Percentiles rank a stretch among this genome's conserved stretches.
These are phyloP conservation scores for Scedosporium dehoogii DNA, from an alignment of 2,329 filamentous ascomycete genomes.

Conservation along the genomic window DNA sequence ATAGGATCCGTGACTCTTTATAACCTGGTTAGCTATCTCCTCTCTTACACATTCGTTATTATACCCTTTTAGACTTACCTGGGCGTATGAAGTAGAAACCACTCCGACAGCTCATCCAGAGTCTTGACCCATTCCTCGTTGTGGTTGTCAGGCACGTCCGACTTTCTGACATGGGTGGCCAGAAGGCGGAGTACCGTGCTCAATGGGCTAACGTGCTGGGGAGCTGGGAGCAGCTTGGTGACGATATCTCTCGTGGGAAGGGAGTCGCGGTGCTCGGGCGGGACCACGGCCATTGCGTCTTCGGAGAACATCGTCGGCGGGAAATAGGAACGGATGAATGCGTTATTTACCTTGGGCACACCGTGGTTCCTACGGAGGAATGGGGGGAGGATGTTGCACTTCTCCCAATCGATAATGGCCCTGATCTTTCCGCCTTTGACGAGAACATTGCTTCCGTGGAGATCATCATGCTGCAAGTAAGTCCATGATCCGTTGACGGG, in stretches of 20 bases:
- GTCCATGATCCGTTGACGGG: slow-evolving; percentile 6
- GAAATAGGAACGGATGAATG: not conserved
- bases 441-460: slow-evolving; percentile 8
- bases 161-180: not conserved
- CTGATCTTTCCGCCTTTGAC: slow-evolving; percentile 2
- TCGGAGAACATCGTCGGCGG: not conserved
- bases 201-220: not conserved
- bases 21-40: not conserved
- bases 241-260: not conserved
- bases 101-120: not conserved
- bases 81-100: not conserved
- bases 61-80: not conserved
- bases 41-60: no score
- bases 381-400: slow-evolving; percentile 7
- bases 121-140: not conserved
- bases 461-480: slow-evolving; percentile 7
- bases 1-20: not conserved
- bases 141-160: not conserved
- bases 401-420: slow-evolving; percentile 10
- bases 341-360: not conserved
- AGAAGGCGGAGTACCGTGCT: not conserved
- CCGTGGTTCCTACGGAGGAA: not conserved
- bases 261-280: not conserved
- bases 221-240: not conserved
- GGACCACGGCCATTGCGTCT: not conserved